phyloP scores from a whole-genome alignment of 768 basidiomycete species.

The Suillus spraguei region DNA sequence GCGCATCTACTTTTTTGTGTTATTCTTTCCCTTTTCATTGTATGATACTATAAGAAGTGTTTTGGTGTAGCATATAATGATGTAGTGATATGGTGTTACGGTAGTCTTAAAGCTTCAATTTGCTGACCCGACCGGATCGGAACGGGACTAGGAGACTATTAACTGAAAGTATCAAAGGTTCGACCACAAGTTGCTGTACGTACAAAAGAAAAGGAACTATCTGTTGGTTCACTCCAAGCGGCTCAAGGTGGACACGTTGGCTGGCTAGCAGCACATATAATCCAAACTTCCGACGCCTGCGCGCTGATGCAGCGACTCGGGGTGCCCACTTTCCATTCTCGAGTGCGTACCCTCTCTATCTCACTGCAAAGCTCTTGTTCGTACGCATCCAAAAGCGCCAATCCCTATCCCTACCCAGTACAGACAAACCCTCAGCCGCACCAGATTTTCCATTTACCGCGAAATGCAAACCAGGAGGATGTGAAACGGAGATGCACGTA shows the following conservation, averaged over 20 bases:
- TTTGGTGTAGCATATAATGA: background rate
- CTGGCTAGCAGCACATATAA: background rate
- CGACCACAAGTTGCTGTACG: background rate
- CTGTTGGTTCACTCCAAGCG: background rate
- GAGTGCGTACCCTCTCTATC: constrained; percentile 9
- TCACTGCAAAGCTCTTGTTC: constrained; percentile 16
- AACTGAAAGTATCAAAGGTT: too few species aligned
- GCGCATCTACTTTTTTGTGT: background rate
- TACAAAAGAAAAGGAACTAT: background rate
- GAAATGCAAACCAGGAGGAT: constrained; percentile 50
- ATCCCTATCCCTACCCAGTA: constrained; percentile 53
- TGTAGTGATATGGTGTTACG: background rate
- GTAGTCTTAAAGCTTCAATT: background rate
- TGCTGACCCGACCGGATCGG: background rate
- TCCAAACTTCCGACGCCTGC: background rate
- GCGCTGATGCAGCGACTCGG: background rate
- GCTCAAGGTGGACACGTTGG: background rate
- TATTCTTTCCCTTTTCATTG: background rate
- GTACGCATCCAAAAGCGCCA: constrained; percentile 24
- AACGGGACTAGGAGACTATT: background rate
- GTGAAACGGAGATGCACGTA: constrained; percentile 55
- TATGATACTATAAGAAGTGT: background rate
- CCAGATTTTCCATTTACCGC: constrained; percentile 64
- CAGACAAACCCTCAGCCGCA: constrained; percentile 57
- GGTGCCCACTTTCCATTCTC: background rate